Conservation (phyloP, 139 green algal species). For the Tetraselmis chui region DNA sequence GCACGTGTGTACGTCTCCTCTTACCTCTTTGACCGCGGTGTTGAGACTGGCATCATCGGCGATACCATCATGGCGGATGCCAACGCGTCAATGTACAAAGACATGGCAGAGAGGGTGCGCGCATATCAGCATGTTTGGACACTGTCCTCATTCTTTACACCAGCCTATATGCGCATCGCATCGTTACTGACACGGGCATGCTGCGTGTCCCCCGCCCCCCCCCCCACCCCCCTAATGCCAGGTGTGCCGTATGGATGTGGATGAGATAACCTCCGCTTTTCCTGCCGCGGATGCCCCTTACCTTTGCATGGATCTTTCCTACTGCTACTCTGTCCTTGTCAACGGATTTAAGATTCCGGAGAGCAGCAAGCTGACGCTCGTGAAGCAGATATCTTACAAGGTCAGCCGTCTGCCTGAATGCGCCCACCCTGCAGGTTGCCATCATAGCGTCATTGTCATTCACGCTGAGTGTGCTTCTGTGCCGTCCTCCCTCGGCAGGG, state of each 20-base stretch:
- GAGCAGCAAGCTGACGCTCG: slow-evolving; percentile 26
- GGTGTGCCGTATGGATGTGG: slow-evolving; percentile 16
- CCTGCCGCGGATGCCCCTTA: slow-evolving; percentile 67
- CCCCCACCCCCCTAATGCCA: slow-evolving; percentile 17
- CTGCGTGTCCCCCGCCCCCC: slow-evolving; percentile 1
- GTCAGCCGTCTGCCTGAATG: too few species aligned
- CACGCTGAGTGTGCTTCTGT: too few species aligned
- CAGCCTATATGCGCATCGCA: too few species aligned
- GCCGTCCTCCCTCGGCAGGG: too few species aligned
- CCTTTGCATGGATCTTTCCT: slow-evolving; percentile 90
- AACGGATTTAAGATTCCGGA: slow-evolving; percentile 68
- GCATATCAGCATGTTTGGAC: not conserved
- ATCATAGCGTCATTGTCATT: too few species aligned
- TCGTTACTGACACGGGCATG: too few species aligned
- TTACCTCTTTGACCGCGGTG: slow-evolving; percentile 92
- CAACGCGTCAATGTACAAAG: slow-evolving; percentile 17
- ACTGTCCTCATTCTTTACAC: not conserved
- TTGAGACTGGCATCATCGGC: slow-evolving; percentile 48
- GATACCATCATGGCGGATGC: slow-evolving; percentile 12
- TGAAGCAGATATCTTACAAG: slow-evolving; percentile 38
- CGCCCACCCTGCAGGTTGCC: too few species aligned
- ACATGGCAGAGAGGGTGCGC: slow-evolving; percentile 36
- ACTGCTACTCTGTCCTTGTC: slow-evolving; percentile 74
- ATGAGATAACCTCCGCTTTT: too few species aligned
- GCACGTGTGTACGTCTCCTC: slow-evolving; percentile 81